A percentile compares a stretch with the other conserved stretches of the same genome.
Conservation (phyloP, 2,329 filamentous ascomycete species). For the Sporothrix protearum region DNA sequence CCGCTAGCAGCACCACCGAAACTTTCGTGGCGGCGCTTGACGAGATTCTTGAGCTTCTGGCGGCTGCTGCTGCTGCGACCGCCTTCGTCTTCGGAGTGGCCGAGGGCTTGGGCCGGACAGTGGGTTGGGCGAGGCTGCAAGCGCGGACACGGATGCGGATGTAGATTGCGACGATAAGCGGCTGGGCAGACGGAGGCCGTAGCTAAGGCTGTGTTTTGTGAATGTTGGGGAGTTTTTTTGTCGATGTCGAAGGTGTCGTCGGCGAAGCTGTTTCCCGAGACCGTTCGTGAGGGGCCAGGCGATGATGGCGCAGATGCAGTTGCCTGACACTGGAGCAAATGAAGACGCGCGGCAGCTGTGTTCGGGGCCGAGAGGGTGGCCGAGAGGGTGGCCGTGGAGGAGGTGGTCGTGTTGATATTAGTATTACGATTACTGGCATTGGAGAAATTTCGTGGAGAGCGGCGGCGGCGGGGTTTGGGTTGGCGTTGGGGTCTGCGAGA, state of each 20-base stretch:
- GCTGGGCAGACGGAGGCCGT: slow-evolving; percentile 13
- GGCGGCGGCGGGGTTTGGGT: slow-evolving; percentile 13
- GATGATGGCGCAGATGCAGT: neutral
- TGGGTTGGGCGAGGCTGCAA: neutral
- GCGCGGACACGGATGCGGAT: neutral
- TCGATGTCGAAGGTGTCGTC: neutral
- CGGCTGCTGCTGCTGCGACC: slow-evolving; percentile 30
- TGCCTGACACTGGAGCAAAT: neutral
- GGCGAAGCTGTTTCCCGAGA: neutral
- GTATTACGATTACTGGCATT: slow-evolving; percentile 10
- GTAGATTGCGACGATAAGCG: neutral
- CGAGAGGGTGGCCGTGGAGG: neutral
- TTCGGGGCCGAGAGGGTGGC: neutral
- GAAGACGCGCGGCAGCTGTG: neutral
- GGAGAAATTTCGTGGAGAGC: neutral
- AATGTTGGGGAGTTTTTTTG: neutral
- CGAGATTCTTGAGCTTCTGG: slow-evolving; percentile 41
- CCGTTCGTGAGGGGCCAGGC: neutral
- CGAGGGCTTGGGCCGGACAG: neutral
- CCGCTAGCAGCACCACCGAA: slow-evolving; percentile 30
- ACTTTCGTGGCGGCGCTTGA: slow-evolving; percentile 42
- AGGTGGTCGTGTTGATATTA: neutral
- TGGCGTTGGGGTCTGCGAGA: slow-evolving; percentile 4
- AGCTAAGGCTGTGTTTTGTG: neutral
- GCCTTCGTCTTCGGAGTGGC: slow-evolving; percentile 35